These are phyloP conservation scores for Amphicarpaea edgeworthii DNA, from an alignment of 306 rosid genomes.

Conservation along the genomic window DNA sequence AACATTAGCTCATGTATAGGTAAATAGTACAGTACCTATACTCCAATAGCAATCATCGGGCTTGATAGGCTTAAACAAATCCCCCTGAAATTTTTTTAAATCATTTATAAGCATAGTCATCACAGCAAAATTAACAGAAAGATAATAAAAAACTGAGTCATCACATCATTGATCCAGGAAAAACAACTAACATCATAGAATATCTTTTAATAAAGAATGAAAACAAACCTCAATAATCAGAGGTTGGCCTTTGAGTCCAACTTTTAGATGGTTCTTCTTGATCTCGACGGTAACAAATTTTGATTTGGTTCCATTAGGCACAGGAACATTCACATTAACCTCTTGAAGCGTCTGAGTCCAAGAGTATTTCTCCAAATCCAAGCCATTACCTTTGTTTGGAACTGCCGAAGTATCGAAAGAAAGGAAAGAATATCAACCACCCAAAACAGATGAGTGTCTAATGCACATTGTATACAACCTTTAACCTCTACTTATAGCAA, in stretches of 20 bases:
- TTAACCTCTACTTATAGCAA: too few species aligned
- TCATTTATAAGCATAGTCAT: constrained; percentile 16
- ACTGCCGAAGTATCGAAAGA: constrained; percentile 51
- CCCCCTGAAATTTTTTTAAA: constrained; percentile 61
- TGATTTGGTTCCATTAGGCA: constrained; percentile 86
- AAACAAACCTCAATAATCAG: constrained; percentile 84
- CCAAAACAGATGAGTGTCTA: not conserved
- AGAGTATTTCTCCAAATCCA: constrained; percentile 84
- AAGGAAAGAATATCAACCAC: not conserved
- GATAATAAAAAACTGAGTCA: not conserved
- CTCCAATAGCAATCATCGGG: constrained; percentile 92
- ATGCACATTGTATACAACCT: too few species aligned
- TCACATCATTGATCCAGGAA: not conserved
- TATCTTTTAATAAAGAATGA: not conserved
- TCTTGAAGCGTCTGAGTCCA: constrained; percentile 97
- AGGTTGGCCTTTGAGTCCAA: constrained; percentile 94
- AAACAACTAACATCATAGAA: not conserved
- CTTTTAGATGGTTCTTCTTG: constrained; percentile 83
- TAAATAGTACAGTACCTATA: too few species aligned
- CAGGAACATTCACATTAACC: constrained; percentile 69
- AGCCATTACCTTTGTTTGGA: constrained; percentile 85
- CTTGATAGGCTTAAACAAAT: constrained; percentile 65
- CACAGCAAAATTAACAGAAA: not conserved
- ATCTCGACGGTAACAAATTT: constrained; percentile 74
- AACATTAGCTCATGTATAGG: constrained; percentile 4